Conservation (phyloP, 495 filamentous ascomycete species). For the Neurospora terricola region DNA sequence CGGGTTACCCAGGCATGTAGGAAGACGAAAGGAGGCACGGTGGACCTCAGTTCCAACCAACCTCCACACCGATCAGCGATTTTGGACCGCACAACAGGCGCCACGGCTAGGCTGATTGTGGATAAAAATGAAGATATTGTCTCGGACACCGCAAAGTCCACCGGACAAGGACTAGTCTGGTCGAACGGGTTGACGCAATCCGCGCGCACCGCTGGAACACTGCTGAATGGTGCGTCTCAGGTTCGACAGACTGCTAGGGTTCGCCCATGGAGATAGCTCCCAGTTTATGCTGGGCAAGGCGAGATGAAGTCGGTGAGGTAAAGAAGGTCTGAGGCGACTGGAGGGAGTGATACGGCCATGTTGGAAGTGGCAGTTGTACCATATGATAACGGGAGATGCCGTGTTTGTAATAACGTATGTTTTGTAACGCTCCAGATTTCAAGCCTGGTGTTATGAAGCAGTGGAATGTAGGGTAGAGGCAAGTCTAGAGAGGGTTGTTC, state of each 20-base stretch:
- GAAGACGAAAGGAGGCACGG: background rate
- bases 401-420: background rate
- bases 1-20: background rate
- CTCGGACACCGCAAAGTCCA: background rate
- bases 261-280: background rate
- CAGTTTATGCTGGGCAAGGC: background rate
- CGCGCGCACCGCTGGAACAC: background rate
- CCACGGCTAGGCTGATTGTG: background rate
- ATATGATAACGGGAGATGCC: background rate
- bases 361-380: background rate
- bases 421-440: background rate
- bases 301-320: background rate
- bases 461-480: background rate
- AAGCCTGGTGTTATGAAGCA: background rate
- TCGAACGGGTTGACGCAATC: background rate
- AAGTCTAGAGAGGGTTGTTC: background rate
- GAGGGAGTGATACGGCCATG: too few relatives aligned
- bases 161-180: background rate
- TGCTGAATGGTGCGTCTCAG: background rate
- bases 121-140: background rate
- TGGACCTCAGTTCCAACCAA: background rate
- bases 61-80: background rate
- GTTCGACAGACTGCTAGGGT: background rate
- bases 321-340: too few relatives aligned
- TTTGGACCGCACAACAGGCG: background rate